A percentile compares a stretch with the other conserved stretches of the same genome.
These are phyloP conservation scores for Oldenlandia corymbosa DNA, from an alignment of 257 asterid genomes.

Conservation along the genomic window DNA sequence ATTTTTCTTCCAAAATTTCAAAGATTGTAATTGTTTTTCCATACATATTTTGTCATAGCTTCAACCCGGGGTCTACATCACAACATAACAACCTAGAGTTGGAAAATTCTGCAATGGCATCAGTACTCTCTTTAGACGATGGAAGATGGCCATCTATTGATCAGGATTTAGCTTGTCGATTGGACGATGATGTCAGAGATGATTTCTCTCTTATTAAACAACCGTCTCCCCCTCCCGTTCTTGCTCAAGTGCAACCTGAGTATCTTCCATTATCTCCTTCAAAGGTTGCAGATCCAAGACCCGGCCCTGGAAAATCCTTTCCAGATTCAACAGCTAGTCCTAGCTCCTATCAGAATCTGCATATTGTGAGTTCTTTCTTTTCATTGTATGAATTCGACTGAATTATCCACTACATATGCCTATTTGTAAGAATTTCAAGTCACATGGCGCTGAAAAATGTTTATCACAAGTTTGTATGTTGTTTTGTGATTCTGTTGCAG, in stretches of 20 bases:
- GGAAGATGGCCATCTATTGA: conserved; percentile 66
- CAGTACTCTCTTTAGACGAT: conserved; percentile 79
- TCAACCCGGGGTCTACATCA: conserved; percentile 42
- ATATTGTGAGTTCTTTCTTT: conserved; percentile 59
- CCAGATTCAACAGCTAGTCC: conserved; percentile 53
- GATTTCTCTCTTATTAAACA: conserved; percentile 57
- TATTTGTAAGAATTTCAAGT: neutral
- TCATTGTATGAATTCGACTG: neutral
- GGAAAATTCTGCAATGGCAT: conserved; percentile 59
- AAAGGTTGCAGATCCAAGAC: conserved; percentile 92
- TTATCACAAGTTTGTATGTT: conserved; percentile 15
- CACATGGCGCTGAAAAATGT: conserved; percentile 9
- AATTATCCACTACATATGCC: too few species aligned
- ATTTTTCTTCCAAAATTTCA: neutral
- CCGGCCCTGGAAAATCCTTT: conserved; percentile 69
- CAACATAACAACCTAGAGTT: conserved; percentile 31
- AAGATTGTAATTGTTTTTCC: conserved; percentile 28
- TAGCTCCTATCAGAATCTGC: conserved; percentile 74
- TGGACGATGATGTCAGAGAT: conserved; percentile 39
- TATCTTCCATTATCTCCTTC: conserved; percentile 66
- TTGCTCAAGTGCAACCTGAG: conserved; percentile 70
- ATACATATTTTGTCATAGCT: conserved; percentile 48
- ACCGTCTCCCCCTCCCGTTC: conserved; percentile 94
- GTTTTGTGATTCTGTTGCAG: conserved; percentile 38
- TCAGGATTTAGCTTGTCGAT: conserved; percentile 41